Percentiles rank a stretch among this genome's conserved stretches.
Conservation (phyloP, 805 yeast genomes). For the Candida schatavii region DNA sequence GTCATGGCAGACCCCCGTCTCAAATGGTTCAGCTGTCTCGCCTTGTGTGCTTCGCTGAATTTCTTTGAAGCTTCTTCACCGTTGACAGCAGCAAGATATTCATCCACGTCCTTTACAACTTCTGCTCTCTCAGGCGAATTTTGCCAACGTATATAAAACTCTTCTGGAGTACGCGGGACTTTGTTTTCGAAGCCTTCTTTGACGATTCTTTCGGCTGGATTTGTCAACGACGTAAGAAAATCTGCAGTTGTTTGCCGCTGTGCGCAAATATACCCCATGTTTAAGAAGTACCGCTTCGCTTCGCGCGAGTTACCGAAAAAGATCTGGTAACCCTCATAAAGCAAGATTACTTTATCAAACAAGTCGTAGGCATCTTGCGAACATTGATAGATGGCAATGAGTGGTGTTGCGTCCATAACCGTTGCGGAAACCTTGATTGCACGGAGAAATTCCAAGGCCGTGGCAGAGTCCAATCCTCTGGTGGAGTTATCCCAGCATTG, state of each 20-base stretch:
- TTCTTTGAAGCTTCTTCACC: slow-evolving; percentile 16
- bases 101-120: slow-evolving; percentile 16
- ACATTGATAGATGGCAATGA: slow-evolving; percentile 68
- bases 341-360: slow-evolving; percentile 59
- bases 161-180: slow-evolving; percentile 27
- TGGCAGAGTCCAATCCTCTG: slow-evolving; percentile 68
- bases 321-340: slow-evolving; percentile 61
- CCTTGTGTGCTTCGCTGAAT: slow-evolving; percentile 42
- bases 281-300: slow-evolving; percentile 41
- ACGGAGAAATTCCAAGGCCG: slow-evolving; percentile 63
- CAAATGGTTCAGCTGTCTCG: slow-evolving; percentile 49
- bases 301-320: slow-evolving; percentile 53
- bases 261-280: slow-evolving; percentile 39
- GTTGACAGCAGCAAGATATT: slow-evolving; percentile 14
- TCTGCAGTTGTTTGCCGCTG: slow-evolving; percentile 42
- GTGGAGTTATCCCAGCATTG: slow-evolving; percentile 71
- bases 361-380: slow-evolving; percentile 60
- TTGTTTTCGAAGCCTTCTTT: slow-evolving; percentile 34
- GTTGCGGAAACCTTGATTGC: slow-evolving; percentile 60
- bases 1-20: slow-evolving; percentile 52
- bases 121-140: slow-evolving; percentile 19
- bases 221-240: slow-evolving; percentile 29
- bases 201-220: slow-evolving; percentile 27
- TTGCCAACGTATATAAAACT: slow-evolving; percentile 29
- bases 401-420: slow-evolving; percentile 52